These are phyloP conservation scores for Teunomyces kruisii DNA, from an alignment of 805 yeast genomes.

Conservation along the genomic window DNA sequence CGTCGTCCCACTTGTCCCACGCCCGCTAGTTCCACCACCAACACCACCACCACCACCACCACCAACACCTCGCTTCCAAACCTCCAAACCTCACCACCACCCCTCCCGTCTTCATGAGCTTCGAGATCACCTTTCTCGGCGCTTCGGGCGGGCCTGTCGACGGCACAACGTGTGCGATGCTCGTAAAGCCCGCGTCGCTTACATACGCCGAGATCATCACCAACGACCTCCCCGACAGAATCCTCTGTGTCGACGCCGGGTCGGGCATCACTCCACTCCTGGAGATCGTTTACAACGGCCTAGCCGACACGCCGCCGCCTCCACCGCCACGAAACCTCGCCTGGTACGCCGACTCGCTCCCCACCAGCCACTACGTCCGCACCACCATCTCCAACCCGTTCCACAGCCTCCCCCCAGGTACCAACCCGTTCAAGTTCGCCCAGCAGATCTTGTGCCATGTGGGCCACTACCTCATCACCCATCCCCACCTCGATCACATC, in stretches of 20 bases:
- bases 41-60: no score
- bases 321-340: background rate
- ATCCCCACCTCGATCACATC: constrained; percentile 84
- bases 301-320: constrained; percentile 6
- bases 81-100: background rate
- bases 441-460: constrained; percentile 35
- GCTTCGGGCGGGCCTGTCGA: constrained; percentile 86
- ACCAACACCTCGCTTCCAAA: no score
- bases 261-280: constrained; percentile 60
- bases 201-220: constrained; percentile 40
- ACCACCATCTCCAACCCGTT: constrained; percentile 27
- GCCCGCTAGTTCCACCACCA: no score
- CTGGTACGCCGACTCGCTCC: constrained; percentile 32
- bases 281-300: constrained; percentile 35
- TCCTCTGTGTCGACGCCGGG: constrained; percentile 79
- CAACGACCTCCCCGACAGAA: constrained; percentile 25
- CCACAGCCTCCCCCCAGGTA: constrained; percentile 7
- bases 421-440: constrained; percentile 29
- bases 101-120: constrained; percentile 35
- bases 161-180: constrained; percentile 62
- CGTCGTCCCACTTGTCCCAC: no score
- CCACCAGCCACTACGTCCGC: constrained; percentile 18
- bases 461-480: constrained; percentile 60
- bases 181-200: constrained; percentile 55
- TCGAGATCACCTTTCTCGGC: constrained; percentile 70